phyloP scores from a whole-genome alignment of 768 basidiomycete genomes.

The Flagelloscypha sp. region DNA sequence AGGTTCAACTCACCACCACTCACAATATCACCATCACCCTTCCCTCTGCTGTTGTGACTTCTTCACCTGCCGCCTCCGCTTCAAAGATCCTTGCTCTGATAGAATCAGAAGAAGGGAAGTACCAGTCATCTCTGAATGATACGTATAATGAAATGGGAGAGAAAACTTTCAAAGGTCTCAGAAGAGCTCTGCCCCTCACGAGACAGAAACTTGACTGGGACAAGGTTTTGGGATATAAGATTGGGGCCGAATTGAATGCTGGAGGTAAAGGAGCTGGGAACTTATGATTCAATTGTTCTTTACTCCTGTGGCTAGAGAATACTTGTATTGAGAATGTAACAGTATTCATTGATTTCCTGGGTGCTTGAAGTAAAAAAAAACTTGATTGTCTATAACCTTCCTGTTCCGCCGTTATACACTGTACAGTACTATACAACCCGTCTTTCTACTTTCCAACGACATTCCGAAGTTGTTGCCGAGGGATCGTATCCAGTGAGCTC shows the following conservation, averaged over 20 bases:
- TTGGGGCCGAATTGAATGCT: slow-evolving; percentile 55
- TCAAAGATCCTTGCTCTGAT: slow-evolving; percentile 75
- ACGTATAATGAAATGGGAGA: slow-evolving; percentile 87
- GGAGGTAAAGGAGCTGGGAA: no score
- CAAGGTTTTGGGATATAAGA: slow-evolving; percentile 50
- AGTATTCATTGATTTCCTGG: no score
- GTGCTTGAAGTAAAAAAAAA: no score
- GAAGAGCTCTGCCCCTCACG: slow-evolving; percentile 87
- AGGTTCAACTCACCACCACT: slow-evolving; percentile 87
- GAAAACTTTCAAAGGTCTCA: slow-evolving; percentile 85
- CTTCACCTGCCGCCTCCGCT: slow-evolving; percentile 43
- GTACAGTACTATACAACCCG: no score
- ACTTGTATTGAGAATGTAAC: no score
- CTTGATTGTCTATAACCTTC: no score
- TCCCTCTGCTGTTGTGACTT: slow-evolving; percentile 47
- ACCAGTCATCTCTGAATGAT: slow-evolving; percentile 73
- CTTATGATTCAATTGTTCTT: slow-evolving; percentile 2
- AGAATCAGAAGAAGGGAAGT: slow-evolving; percentile 69
- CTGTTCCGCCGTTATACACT: no score
- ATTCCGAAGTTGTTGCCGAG: no score
- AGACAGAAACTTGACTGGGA: slow-evolving; percentile 96
- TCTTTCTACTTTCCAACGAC: no score
- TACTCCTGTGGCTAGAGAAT: no score
- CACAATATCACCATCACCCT: slow-evolving; percentile 60
- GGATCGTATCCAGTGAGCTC: no score